Conservation (phyloP, 139 green algal genomes). For the Chlorella vulgaris region DNA sequence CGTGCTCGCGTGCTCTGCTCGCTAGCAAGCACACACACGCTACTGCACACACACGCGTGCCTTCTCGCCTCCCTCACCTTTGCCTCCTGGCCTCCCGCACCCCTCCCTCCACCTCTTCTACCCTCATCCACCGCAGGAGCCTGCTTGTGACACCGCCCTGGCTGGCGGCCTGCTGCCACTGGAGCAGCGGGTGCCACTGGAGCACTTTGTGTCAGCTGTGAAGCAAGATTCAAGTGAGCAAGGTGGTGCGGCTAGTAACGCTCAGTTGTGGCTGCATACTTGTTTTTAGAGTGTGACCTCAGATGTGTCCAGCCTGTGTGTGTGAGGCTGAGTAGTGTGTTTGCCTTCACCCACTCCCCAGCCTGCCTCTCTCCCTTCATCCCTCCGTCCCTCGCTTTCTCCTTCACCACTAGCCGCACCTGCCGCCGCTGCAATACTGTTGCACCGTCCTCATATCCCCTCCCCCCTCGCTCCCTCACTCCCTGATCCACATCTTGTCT, state of each 20-base stretch:
- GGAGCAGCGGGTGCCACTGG: slow-evolving; percentile 43
- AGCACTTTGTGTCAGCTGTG: slow-evolving; percentile 45
- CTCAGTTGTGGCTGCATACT: too few species aligned
- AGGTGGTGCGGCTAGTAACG: background rate
- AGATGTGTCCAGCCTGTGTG: too few species aligned
- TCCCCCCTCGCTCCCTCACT: background rate
- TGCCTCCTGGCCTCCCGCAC: background rate
- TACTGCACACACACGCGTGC: background rate
- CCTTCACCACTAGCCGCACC: background rate
- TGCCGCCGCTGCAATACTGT: background rate
- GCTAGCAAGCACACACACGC: too few species aligned
- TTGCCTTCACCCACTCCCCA: too few species aligned
- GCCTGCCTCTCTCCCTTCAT: too few species aligned
- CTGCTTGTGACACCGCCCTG: slow-evolving; percentile 31
- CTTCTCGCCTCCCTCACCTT: background rate
- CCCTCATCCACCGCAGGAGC: background rate
- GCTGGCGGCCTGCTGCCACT: slow-evolving; percentile 50
- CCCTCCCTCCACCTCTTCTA: background rate
- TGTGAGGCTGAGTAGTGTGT: too few species aligned
- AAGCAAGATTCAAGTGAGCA: slow-evolving; percentile 23
- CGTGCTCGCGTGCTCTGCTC: too few species aligned
- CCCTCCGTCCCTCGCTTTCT: too few species aligned
- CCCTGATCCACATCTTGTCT: too few species aligned
- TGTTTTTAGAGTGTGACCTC: too few species aligned
- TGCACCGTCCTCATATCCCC: background rate